phyloP scores from a whole-genome alignment of 768 basidiomycete species.

The Boletellus emodensis region DNA sequence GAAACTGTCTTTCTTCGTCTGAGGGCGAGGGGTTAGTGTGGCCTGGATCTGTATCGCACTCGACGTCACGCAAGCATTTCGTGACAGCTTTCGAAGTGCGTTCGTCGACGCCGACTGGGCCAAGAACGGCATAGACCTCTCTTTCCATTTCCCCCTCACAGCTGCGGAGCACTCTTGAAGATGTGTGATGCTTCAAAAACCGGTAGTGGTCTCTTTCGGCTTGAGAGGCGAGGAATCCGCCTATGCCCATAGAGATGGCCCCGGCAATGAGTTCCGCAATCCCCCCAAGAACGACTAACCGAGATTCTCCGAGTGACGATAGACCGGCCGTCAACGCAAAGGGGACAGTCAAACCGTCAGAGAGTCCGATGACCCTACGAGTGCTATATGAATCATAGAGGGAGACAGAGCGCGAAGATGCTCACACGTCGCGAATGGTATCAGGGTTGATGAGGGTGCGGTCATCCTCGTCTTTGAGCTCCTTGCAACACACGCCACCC shows the following conservation, averaged over 20 bases:
- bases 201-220: slow-evolving; percentile 94
- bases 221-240: slow-evolving; percentile 95
- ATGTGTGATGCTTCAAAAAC: slow-evolving; percentile 70
- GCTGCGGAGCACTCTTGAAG: slow-evolving; percentile 78
- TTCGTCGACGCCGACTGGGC: slow-evolving; percentile 87
- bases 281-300: slow-evolving; percentile 91
- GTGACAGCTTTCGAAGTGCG: slow-evolving; percentile 76
- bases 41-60: slow-evolving; percentile 38
- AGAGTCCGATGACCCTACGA: slow-evolving; percentile 79
- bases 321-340: slow-evolving; percentile 89
- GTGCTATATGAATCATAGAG: background rate
- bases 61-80: slow-evolving; percentile 63
- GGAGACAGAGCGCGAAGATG: background rate
- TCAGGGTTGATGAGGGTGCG: slow-evolving; percentile 83
- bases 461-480: slow-evolving; percentile 76
- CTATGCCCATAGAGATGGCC: slow-evolving; percentile 97
- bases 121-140: slow-evolving; percentile 84
- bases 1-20: slow-evolving; percentile 54
- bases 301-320: slow-evolving; percentile 83
- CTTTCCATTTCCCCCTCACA: slow-evolving; percentile 96
- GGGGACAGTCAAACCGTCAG: slow-evolving; percentile 86
- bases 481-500: slow-evolving; percentile 82
- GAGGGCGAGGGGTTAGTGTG: slow-evolving; percentile 15
- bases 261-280: slow-evolving; percentile 95
- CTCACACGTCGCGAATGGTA: slow-evolving; percentile 81